Evolutionary conservation across 2,329 filamentous ascomycete species (phyloP), one percentile per base, ranked within the genome.

Genomic region (Exserohilum rostratum): DNA sequence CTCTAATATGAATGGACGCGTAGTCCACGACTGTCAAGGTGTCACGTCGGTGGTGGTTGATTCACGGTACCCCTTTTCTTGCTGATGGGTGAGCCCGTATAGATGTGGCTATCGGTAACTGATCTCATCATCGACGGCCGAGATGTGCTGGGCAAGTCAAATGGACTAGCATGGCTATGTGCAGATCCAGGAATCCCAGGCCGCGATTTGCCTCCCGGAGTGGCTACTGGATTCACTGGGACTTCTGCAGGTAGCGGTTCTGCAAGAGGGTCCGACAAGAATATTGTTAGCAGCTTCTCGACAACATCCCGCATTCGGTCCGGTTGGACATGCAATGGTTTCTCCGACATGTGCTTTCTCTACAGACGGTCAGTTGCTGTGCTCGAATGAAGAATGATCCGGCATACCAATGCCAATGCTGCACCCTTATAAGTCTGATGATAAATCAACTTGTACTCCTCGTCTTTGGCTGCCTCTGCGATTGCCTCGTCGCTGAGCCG

Each of bases 381-480:
- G 6, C 12, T n/a, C 45, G 1, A 6, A 39, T 6, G 25, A 25
- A 7, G 5, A 10, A 2, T 3, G 3, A 22, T 22, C 12, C 18
- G 10, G 42, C 55, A 64, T 58, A 77, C 75, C 47, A 82, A 76
- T 5, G 80, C 77, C 46, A 83, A 77, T n/a, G 74, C 75, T 2
- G 79, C 76, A 12, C 78, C 78, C 57, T 80, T 82, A 67, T 77
- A 82, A 2, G 77, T 77, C 58, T 82, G 80, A 52, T 83, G 80
- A 50, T 83, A 83, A 22, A 83, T 72, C 3, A 80, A 62, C 62
- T 82, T 83, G 69, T 78, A 83, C 56, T 83, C 80, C 51, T 82
- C 80, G 40, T 82, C 79, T 42, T 73, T 77, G 1, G 66, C 66
- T 2, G 64, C 67, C 38, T 76, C 71, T 22, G 60, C 58, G 1